Evolutionary conservation across 169 alveolate species (phyloP), one percentile per base, ranked within the genome.

Genomic region (Eimeria praecox): DNA sequence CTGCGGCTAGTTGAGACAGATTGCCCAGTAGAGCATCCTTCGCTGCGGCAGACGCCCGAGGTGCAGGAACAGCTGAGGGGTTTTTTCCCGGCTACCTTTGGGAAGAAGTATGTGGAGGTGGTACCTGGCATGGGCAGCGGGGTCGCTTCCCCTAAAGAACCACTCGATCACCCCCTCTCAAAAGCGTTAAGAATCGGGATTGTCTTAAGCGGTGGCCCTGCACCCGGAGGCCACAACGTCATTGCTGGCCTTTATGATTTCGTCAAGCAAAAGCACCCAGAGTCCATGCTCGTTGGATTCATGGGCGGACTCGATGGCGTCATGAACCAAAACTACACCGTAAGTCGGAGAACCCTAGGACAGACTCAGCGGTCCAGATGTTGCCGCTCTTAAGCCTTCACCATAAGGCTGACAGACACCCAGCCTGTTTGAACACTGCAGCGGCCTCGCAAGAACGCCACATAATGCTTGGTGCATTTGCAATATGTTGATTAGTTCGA

Each of bases 211-310:
- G 99, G 99, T 24, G 99, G 99, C 35, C 99, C 99, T 86, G 99
- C 99, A 8, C 99, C 99, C 0, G 99, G 99, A 42, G 99, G 99
- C 18, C 99, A 99, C 97, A 99, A 99, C 96, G 99, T 99, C 44
- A 99, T 99, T 73, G 98, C 99, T 1, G 99, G 99, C 59, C 97
- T 99, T 2, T 99, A 46, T 27, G 96, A 95, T 40, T 95, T 89
- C 59, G 88, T 95, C 82, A 85, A 88, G 20, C 92, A 59, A 35
- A 38, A 42, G 27, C 94, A 95, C 75, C 94, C 97, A 1, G 95
- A 90, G 66, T 88, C 95, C 3, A 69, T 71, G 73, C 75, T 95
- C n/a, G 89, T 92, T 24, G 97, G 97, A 14, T 95, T 95, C 94
- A 92, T 91, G 97, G 97, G 97, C 1, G 97, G 96, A 35, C 88